Evolutionary conservation across 768 basidiomycete species (phyloP), one percentile per base, ranked within the genome.

Genomic region (Phylloporus arenicola): DNA sequence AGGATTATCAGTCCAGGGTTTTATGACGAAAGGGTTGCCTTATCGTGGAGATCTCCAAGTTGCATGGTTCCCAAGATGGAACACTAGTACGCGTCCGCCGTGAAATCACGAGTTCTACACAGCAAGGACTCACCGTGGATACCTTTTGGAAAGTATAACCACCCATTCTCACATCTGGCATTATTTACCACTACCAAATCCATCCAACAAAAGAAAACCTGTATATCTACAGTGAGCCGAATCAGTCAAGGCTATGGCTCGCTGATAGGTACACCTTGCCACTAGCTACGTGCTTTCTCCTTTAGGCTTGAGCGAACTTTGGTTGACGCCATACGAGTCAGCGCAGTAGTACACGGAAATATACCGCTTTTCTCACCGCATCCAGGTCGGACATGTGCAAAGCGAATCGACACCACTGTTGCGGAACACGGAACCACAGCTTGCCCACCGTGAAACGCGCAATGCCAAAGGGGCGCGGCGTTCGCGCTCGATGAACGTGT

Each of bases 181-280:
- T 54, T 44, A 49, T 41, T 27, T 38, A 41, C 17, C 46, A 51
- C 10, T 35, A n/a, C 41, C 24, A 44, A 27, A 54, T 51, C 37
- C 9, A 38, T 45, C n/a, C 48, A 22, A 42, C 42, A 47, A 50
- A 22, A 30, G 29, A 35, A 12, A 13, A 22, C 19, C 29, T n/a
- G 12, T 20, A 48, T 40, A 10, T 33, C 53, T 46, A 37, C 30
- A 35, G 49, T 19, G 45, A 44, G 42, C 50, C 47, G n/a, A 34
- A 50, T 54, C 53, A 22, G 35, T 43, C 17, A 40, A 57, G 60
- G 60, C 54, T 54, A 54, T 64, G 62, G 27, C 43, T 34, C 34
- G 22, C 24, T 45, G 46, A 60, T 31, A 42, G 42, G 24, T 39
- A 47, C 37, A 11, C 6, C 3, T 39, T 43, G 38, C 34, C 31